Evolutionary conservation across 1,139 yeast species (phyloP), one percentile per base, ranked within the genome.

Genomic region (Sugiyamaella novakii): DNA sequence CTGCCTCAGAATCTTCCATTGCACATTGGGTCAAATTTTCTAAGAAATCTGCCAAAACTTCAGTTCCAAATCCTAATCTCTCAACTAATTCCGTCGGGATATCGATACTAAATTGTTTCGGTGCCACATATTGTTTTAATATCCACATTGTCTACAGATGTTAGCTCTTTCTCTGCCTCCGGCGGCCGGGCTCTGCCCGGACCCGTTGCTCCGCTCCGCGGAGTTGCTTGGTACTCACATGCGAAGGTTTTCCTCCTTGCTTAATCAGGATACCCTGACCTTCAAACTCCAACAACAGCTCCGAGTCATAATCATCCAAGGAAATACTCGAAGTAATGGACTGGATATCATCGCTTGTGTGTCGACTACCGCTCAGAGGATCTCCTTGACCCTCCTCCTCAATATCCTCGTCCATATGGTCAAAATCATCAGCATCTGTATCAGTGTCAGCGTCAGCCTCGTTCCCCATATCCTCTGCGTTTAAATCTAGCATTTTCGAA

Each of bases 251-350:
- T 11, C 74, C 74, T 0, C 81, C 73, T 59, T 85, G 86, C 57
- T 82, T 87, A n/a, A 92, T 84, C 30, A 92, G 67, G n/a, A 92
- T 84, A 5, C 99, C 99, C 62, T 91, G 97, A 0, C 96, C 98
- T 65, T 91, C 98, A 35, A 92, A 70, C 59, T 87, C 94, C 63
- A 69, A 43, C 56, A 54, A 40, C n/a, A 53, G 44, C 27, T 44
- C 57, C 18, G 48, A 45, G 3, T 51, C 55, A 33, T 46, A 39
- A 31, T 36, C 51, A 24, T 44, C 54, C 8, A 56, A 48, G 3
- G 59, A 55, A 10, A 51, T 37, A 45, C 50, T 45, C 2, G 56
- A 52, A 6, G 51, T 47, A 8, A 47, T 27, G 1, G 56, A 51
- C 5, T 27, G 37, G 14, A 18, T 15, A 22, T 48, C 30, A 47